Evolutionary conservation across 2,329 filamentous ascomycete genomes (phyloP).

Genomic region (Fusarium torreyae): DNA sequence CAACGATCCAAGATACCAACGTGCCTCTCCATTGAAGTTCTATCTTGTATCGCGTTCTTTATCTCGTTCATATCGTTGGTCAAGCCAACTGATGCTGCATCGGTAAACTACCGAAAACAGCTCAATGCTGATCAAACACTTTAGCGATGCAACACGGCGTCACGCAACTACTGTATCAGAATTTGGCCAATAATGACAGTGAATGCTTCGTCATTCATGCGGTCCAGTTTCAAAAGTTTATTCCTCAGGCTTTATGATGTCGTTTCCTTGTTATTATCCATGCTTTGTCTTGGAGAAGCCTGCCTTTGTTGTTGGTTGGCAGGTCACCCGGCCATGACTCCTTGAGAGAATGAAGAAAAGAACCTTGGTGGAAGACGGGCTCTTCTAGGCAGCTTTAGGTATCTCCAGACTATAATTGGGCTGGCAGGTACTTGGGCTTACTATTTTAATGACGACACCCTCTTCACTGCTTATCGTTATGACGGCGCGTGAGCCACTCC

Average conservation of each 20-base stretch:
- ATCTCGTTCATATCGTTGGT: slow-evolving; percentile 5
- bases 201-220: slow-evolving; percentile 17
- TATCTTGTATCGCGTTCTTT: slow-evolving; percentile 19
- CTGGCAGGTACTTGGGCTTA: background rate
- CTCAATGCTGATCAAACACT: slow-evolving; percentile 23
- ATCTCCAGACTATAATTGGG: background rate
- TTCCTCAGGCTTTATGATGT: slow-evolving; percentile 3
- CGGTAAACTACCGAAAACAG: slow-evolving; percentile 20
- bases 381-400: slow-evolving; percentile 33
- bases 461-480: slow-evolving; percentile 40
- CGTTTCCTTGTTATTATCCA: slow-evolving; percentile 7
- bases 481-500: slow-evolving; percentile 24
- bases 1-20: background rate
- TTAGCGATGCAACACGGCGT: slow-evolving; percentile 11
- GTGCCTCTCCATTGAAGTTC: background rate
- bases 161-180: slow-evolving; percentile 7
- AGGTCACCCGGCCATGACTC: slow-evolving; percentile 41
- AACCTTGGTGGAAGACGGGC: slow-evolving; percentile 36
- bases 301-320: background rate
- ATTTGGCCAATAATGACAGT: background rate
- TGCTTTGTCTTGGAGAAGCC: background rate
- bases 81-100: background rate
- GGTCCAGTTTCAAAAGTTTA: slow-evolving; percentile 6
- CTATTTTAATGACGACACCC: slow-evolving; percentile 42
- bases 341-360: slow-evolving; percentile 22